Percentiles rank a stretch among this genome's conserved stretches.
phyloP scores from a whole-genome alignment of 345 rosid species.

The Populus nigra region DNA sequence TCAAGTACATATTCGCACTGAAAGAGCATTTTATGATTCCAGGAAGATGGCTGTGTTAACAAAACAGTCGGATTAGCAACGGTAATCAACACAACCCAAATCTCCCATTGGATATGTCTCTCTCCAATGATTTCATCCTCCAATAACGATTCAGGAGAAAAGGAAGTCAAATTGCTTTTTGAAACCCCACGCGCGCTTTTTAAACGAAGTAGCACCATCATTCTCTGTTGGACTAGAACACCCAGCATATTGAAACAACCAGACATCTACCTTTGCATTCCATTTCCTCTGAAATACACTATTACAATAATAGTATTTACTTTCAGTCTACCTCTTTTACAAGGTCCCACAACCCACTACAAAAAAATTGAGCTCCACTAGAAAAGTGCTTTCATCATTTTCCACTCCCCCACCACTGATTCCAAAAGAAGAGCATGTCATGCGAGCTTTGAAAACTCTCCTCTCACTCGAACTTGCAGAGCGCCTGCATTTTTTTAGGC shows the following conservation, averaged over 20 bases:
- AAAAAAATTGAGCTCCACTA: conserved; percentile 44
- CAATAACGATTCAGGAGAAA: conserved; percentile 23
- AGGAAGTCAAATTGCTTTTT: conserved; percentile 33
- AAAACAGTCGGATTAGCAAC: neutral
- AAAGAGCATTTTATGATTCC: neutral
- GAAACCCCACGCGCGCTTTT: conserved; percentile 18
- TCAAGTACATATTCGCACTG: neutral
- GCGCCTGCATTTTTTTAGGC: conserved; percentile 36
- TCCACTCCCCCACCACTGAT: conserved; percentile 55
- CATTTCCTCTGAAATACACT: conserved; percentile 1
- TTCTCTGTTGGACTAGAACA: conserved; percentile 15
- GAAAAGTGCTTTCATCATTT: conserved; percentile 58
- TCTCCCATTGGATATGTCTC: neutral
- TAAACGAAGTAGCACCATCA: conserved; percentile 5
- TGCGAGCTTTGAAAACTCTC: conserved; percentile 54
- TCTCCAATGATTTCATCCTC: conserved; percentile 13
- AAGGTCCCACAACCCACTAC: conserved; percentile 69
- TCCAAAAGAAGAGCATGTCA: conserved; percentile 46
- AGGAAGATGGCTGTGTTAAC: neutral
- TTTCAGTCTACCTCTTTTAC: conserved; percentile 21
- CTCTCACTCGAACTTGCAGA: conserved; percentile 39
- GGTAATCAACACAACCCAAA: neutral
- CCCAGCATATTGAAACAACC: conserved; percentile 2
- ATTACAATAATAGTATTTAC: conserved; percentile 10
- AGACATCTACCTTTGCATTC: conserved; percentile 9